Evolutionary conservation across 2,329 filamentous ascomycete genomes (phyloP).

Genomic region (Myriosclerotinia curreyana): DNA sequence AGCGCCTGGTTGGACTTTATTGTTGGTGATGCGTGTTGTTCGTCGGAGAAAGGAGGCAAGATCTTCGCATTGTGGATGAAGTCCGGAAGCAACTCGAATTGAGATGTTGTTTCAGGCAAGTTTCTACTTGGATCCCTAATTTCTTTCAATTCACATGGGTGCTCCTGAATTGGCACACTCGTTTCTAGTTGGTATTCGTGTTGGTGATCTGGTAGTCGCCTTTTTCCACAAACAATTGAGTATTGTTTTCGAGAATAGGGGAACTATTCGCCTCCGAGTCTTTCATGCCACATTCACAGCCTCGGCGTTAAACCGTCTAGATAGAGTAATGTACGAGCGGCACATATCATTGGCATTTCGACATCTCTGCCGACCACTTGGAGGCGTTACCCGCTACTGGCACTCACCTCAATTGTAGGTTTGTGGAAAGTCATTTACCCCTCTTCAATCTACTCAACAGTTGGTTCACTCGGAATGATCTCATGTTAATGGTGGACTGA

Average conservation of each 20-base stretch:
- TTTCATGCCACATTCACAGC: background rate
- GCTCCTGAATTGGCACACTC: background rate
- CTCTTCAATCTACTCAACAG: background rate
- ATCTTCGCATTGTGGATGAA: background rate
- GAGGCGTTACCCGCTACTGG: background rate
- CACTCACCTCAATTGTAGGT: background rate
- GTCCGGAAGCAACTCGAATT: background rate
- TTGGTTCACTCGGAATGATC: background rate
- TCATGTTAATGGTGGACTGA: background rate
- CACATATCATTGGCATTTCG: background rate
- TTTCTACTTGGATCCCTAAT: background rate
- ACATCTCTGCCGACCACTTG: background rate
- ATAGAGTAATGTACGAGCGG: background rate
- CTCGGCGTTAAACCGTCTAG: background rate
- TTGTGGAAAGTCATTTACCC: background rate
- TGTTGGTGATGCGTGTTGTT: background rate
- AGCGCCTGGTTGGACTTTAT: constrained; percentile 9
- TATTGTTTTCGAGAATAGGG: background rate
- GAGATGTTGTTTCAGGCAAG: background rate
- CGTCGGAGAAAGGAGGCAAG: constrained; percentile 2
- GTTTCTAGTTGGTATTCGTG: background rate
- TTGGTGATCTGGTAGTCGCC: background rate
- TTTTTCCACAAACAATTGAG: background rate
- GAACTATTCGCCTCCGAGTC: background rate
- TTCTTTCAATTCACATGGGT: background rate